phyloP scores from a whole-genome alignment of 768 basidiomycete species.

The Kwoniella europaea region DNA sequence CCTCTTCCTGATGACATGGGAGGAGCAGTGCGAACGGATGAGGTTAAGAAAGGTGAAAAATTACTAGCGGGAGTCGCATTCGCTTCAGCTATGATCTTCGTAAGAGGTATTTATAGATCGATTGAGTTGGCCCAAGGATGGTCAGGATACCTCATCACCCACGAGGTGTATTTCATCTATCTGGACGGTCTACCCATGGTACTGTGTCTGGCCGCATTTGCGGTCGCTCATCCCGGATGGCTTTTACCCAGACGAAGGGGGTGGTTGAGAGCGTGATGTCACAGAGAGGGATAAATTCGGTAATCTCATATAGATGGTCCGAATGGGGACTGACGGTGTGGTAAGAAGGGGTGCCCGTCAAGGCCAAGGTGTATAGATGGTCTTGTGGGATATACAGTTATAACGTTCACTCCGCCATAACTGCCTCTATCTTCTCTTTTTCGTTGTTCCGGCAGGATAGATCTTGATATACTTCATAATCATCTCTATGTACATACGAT shows the following conservation, averaged over 20 bases:
- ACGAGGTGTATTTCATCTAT: slow-evolving; percentile 34
- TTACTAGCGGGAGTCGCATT: slow-evolving; percentile 41
- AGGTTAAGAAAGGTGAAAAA: slow-evolving; percentile 29
- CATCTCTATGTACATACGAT: neutral
- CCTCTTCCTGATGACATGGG: neutral
- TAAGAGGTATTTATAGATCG: slow-evolving; percentile 47
- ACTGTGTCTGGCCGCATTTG: slow-evolving; percentile 40
- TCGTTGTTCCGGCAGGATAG: too few species aligned
- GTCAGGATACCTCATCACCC: slow-evolving; percentile 43
- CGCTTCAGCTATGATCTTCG: slow-evolving; percentile 46
- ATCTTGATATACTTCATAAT: too few species aligned
- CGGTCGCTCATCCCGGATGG: slow-evolving; percentile 41
- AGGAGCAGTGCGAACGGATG: slow-evolving; percentile 4
- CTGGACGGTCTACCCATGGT: slow-evolving; percentile 47
- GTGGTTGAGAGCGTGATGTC: slow-evolving; percentile 14
- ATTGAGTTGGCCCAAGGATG: slow-evolving; percentile 53
- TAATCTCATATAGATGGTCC: too few species aligned
- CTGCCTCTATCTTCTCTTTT: too few species aligned
- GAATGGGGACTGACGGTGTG: too few species aligned
- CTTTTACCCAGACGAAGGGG: slow-evolving; percentile 34
- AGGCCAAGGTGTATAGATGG: too few species aligned
- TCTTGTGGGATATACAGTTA: too few species aligned
- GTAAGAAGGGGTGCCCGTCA: too few species aligned
- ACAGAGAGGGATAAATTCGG: too few species aligned
- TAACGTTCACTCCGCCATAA: too few species aligned